phyloP scores from a whole-genome alignment of 2,329 filamentous ascomycete genomes.

The Apiospora rasikravindrae region DNA sequence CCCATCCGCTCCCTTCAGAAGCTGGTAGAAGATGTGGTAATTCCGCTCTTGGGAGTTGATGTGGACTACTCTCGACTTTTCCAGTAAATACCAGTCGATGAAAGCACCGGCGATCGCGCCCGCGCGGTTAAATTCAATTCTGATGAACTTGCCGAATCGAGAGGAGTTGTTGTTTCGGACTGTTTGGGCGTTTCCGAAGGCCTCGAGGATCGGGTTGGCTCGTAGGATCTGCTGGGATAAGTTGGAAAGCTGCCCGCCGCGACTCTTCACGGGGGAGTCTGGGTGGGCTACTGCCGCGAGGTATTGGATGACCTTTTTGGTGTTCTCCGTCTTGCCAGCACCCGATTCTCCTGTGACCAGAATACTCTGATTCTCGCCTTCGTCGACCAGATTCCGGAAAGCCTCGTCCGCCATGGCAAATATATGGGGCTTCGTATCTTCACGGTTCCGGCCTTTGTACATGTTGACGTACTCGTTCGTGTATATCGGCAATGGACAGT shows the following conservation, averaged over 20 bases:
- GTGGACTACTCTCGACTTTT: constrained; percentile 96
- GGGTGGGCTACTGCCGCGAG: constrained; percentile 90
- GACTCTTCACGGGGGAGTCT: constrained; percentile 70
- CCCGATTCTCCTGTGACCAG: constrained; percentile 97
- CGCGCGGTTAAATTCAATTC: constrained; percentile 88
- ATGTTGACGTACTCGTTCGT: constrained; percentile 96
- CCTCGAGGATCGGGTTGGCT: constrained; percentile 96
- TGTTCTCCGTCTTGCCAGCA: constrained; percentile 98
- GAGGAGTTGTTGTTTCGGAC: constrained; percentile 99
- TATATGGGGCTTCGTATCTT: constrained; percentile 96
- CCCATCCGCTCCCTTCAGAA: constrained; percentile 81
- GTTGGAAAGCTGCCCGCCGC: constrained; percentile 70
- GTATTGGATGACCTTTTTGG: constrained; percentile 99
- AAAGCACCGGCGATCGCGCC: constrained; percentile 95
- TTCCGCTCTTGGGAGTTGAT: constrained; percentile 89
- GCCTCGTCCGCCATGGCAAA: constrained; percentile 98
- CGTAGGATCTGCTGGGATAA: constrained; percentile 95
- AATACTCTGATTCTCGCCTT: constrained; percentile 96
- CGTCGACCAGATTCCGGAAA: constrained; percentile 93
- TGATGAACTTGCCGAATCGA: constrained; percentile 97
- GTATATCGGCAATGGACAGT: constrained; percentile 93
- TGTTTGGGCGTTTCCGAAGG: constrained; percentile 97
- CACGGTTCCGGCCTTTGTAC: constrained; percentile 89
- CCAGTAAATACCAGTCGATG: constrained; percentile 97
- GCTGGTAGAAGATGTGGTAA: constrained; percentile 97